Evolutionary conservation across 2,329 filamentous ascomycete genomes (phyloP).

Genomic region (Penicillium crustosum): DNA sequence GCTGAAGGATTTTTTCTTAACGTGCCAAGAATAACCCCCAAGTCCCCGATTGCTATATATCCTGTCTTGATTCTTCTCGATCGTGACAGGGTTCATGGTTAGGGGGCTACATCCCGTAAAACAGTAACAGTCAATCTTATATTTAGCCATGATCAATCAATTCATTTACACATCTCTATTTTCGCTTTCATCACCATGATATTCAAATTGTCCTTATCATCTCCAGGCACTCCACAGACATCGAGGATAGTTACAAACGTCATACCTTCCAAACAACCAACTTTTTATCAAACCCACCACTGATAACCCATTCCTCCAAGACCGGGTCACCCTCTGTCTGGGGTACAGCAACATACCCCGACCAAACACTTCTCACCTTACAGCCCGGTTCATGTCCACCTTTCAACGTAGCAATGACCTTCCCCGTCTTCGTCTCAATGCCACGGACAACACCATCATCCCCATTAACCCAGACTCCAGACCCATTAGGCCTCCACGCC

Average conservation of each 20-base stretch:
- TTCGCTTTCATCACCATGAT: not conserved
- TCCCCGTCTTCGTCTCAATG: slow-evolving; percentile 59
- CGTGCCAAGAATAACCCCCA: slow-evolving; percentile 61
- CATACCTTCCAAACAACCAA: slow-evolving; percentile 56
- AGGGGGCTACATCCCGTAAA: slow-evolving; percentile 43
- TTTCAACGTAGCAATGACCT: slow-evolving; percentile 52
- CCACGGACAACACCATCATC: slow-evolving; percentile 64
- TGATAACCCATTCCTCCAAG: slow-evolving; percentile 57
- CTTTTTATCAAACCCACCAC: slow-evolving; percentile 64
- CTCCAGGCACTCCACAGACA: not conserved
- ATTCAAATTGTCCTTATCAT: too few species aligned
- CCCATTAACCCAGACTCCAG: slow-evolving; percentile 63
- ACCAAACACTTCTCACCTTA: slow-evolving; percentile 61
- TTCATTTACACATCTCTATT: not conserved
- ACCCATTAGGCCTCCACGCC: slow-evolving; percentile 61
- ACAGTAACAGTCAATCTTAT: slow-evolving; percentile 15
- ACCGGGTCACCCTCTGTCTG: slow-evolving; percentile 25
- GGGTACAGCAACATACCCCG: slow-evolving; percentile 44
- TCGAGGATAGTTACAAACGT: not conserved
- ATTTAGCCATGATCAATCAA: not conserved
- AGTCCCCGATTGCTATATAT: slow-evolving; percentile 51
- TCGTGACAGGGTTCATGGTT: slow-evolving; percentile 51
- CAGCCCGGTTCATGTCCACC: slow-evolving; percentile 56
- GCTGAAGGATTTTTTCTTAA: slow-evolving; percentile 63
- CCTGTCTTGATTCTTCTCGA: slow-evolving; percentile 39